Conservation (phyloP, 2,329 filamentous ascomycete species). For the Colletotrichum spinosum region DNA sequence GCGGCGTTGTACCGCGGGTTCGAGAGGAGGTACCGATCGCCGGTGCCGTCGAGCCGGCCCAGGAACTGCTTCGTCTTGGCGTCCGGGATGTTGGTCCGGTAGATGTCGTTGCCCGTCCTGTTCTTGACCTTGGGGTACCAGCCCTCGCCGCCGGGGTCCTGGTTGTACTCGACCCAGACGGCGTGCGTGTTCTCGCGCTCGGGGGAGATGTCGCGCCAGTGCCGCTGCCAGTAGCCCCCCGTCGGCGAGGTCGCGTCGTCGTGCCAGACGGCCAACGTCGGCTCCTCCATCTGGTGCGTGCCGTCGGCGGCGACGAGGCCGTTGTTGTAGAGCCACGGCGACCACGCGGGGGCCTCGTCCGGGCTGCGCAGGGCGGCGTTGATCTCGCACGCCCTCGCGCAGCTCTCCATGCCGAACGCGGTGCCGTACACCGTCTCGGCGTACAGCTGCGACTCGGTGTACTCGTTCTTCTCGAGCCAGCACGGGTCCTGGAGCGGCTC, state of each 20-base stretch:
- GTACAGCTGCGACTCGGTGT: slow-evolving; percentile 36
- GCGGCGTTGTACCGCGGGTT: slow-evolving; percentile 39
- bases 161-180: slow-evolving; percentile 42
- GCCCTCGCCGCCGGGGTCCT: slow-evolving; percentile 31
- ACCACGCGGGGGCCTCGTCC: slow-evolving; percentile 39
- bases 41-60: slow-evolving; percentile 28
- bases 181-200: slow-evolving; percentile 38
- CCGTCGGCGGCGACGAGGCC: slow-evolving; percentile 37
- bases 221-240: slow-evolving; percentile 42
- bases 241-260: slow-evolving; percentile 37
- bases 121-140: slow-evolving; percentile 40
- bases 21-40: slow-evolving; percentile 35
- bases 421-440: slow-evolving; percentile 40
- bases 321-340: slow-evolving; percentile 40
- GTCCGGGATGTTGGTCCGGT: slow-evolving; percentile 41
- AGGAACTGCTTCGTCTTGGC: slow-evolving; percentile 42
- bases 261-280: slow-evolving; percentile 41
- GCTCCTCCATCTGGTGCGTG: slow-evolving; percentile 41
- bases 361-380: slow-evolving; percentile 33
- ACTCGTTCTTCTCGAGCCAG: slow-evolving; percentile 41
- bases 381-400: slow-evolving; percentile 37
- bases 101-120: slow-evolving; percentile 39
- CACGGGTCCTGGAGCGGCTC: slow-evolving; percentile 38
- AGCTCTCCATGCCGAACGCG: slow-evolving; percentile 40
- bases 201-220: slow-evolving; percentile 42